These are phyloP conservation scores for Neoboletus brunneissimus DNA, from an alignment of 768 basidiomycete genomes.

Conservation along the genomic window DNA sequence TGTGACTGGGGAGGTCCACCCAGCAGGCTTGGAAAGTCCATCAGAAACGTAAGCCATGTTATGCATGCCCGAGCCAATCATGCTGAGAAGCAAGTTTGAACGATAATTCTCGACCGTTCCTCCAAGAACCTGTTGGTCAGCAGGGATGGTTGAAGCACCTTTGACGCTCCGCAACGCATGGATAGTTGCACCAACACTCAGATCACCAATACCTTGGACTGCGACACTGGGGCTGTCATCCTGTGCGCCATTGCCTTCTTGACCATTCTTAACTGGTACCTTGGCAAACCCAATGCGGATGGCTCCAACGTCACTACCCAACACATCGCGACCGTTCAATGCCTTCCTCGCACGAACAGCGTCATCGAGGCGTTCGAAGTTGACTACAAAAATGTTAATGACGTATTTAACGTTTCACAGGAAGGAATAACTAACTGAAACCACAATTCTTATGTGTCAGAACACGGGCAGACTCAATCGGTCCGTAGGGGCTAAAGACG, in stretches of 20 bases:
- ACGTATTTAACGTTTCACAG: background rate
- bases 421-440: constrained; percentile 55
- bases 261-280: constrained; percentile 87
- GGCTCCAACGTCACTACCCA: constrained; percentile 94
- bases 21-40: constrained; percentile 56
- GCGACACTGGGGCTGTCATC: constrained; percentile 65
- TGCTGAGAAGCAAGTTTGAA: constrained; percentile 84
- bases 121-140: constrained; percentile 90
- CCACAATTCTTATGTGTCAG: constrained; percentile 98
- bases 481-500: constrained; percentile 96
- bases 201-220: constrained; percentile 79
- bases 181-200: constrained; percentile 86
- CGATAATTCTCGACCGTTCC: constrained; percentile 94
- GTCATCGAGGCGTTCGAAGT: constrained; percentile 96
- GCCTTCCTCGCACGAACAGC: constrained; percentile 95
- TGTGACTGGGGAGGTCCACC: constrained; percentile 73
- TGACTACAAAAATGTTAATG: constrained; percentile 50
- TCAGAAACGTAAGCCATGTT: constrained; percentile 54
- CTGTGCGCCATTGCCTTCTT: constrained; percentile 54
- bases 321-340: constrained; percentile 91
- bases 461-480: constrained; percentile 95
- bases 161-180: constrained; percentile 84
- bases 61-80: constrained; percentile 78
- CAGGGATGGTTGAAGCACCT: constrained; percentile 88
- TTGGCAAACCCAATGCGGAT: constrained; percentile 97